phyloP scores from a whole-genome alignment of 768 basidiomycete species.

The Boletus sp. region DNA sequence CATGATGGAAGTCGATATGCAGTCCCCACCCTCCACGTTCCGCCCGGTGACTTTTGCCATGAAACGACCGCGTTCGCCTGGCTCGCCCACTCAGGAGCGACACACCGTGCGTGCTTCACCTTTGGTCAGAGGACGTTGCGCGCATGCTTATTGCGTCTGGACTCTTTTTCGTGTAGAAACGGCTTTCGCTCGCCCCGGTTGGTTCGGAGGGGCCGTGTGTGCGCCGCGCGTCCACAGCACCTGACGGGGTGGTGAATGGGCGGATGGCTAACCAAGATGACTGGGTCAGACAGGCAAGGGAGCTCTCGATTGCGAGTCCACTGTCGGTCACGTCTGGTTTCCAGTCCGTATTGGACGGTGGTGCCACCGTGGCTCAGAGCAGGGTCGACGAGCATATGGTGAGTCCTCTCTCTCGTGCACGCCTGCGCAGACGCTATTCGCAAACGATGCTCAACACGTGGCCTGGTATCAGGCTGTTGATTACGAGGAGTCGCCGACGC shows the following conservation, averaged over 20 bases:
- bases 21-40: conserved; percentile 41
- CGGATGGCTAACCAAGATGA: conserved; percentile 56
- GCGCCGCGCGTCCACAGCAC: conserved; percentile 32
- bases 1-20: conserved; percentile 60
- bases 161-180: conserved; percentile 50
- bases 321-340: conserved; percentile 18
- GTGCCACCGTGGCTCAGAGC: conserved; percentile 3
- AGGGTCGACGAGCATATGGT: conserved; percentile 48
- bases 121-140: neutral
- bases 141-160: neutral
- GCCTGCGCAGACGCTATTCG: neutral
- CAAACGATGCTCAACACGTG: conserved; percentile 9
- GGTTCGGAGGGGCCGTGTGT: conserved; percentile 21
- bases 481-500: conserved; percentile 18
- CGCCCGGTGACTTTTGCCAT: conserved; percentile 34
- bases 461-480: conserved; percentile 21
- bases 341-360: neutral
- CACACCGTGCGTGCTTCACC: conserved; percentile 43
- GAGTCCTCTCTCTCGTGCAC: conserved; percentile 15
- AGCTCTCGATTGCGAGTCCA: conserved; percentile 50
- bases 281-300: conserved; percentile 72
- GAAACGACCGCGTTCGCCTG: conserved; percentile 65
- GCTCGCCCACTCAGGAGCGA: conserved; percentile 47
- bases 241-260: conserved; percentile 12
- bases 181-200: conserved; percentile 43